A percentile compares a stretch with the other conserved stretches of the same genome.
Conservation (phyloP, 2,329 filamentous ascomycete species). For the Byssoonygena ceratinophila region DNA sequence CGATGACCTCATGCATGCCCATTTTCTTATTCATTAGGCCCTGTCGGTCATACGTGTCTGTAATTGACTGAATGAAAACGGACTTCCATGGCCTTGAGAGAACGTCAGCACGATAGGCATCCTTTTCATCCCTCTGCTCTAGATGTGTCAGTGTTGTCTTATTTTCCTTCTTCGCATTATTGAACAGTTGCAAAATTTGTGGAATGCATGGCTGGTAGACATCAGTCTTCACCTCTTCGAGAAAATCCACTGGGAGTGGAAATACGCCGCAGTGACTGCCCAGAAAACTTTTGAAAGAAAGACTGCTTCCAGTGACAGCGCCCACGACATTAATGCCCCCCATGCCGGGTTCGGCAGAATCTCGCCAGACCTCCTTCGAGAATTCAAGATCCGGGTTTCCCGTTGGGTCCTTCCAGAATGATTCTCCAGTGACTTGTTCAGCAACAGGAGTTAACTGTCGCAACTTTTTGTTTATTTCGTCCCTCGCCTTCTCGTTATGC, state of each 20-base stretch:
- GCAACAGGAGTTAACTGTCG: slow-evolving; percentile 24
- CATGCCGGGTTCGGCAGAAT: slow-evolving; percentile 21
- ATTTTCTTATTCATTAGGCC: slow-evolving; percentile 26
- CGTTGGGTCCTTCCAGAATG: slow-evolving; percentile 12
- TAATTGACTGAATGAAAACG: slow-evolving; percentile 26
- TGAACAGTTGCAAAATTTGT: slow-evolving; percentile 27
- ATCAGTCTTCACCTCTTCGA: slow-evolving; percentile 23
- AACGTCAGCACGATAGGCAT: slow-evolving; percentile 12
- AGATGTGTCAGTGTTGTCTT: not conserved
- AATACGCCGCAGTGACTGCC: slow-evolving; percentile 26
- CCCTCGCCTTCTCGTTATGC: slow-evolving; percentile 16
- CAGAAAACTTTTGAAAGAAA: slow-evolving; percentile 27
- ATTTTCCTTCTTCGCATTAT: slow-evolving; percentile 12
- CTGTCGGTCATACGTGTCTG: slow-evolving; percentile 25
- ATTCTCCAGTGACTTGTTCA: slow-evolving; percentile 25
- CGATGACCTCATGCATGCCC: slow-evolving; percentile 27
- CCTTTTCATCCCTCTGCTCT: not conserved
- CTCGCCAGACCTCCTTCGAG: slow-evolving; percentile 17
- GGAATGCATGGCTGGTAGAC: slow-evolving; percentile 28
- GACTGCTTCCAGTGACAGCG: slow-evolving; percentile 23
- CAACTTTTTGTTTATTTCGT: slow-evolving; percentile 19
- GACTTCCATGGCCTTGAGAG: slow-evolving; percentile 25
- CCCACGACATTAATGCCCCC: slow-evolving; percentile 26
- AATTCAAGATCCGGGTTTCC: slow-evolving; percentile 10
- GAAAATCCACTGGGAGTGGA: slow-evolving; percentile 25